Conservation (phyloP, 805 yeast species). For the Wickerhamiella australiensis region DNA sequence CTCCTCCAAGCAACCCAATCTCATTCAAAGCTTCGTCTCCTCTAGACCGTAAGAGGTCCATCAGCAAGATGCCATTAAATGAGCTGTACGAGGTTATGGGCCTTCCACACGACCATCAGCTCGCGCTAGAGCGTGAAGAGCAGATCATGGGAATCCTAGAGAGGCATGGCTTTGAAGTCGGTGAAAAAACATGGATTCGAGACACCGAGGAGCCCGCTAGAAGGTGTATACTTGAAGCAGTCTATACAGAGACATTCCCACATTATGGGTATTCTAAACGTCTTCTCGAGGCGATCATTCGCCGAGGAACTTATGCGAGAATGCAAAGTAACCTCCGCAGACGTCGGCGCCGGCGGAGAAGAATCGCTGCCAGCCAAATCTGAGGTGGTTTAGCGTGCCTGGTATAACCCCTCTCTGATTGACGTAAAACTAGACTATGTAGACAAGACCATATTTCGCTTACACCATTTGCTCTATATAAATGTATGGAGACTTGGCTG, state of each 20-base stretch:
- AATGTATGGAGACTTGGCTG: constrained; percentile 86
- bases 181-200: constrained; percentile 73
- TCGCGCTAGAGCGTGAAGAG: constrained; percentile 31
- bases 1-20: background rate
- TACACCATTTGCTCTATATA: background rate
- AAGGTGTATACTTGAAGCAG: constrained; percentile 35
- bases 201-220: constrained; percentile 53
- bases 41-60: constrained; percentile 23
- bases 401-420: too few relatives aligned
- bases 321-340: constrained; percentile 21
- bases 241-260: constrained; percentile 37
- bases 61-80: constrained; percentile 30
- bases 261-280: constrained; percentile 43
- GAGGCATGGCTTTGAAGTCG: constrained; percentile 58
- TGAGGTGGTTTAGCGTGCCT: too few relatives aligned
- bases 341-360: constrained; percentile 13
- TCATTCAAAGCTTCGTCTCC: background rate
- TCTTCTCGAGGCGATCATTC: constrained; percentile 56
- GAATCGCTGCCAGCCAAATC: background rate
- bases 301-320: constrained; percentile 60
- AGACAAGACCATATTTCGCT: background rate
- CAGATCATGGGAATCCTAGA: constrained; percentile 29
- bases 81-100: constrained; percentile 32
- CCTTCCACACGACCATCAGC: constrained; percentile 27
- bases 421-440: too few relatives aligned